Percentiles rank a stretch among this genome's conserved stretches.
Evolutionary conservation across 2,329 filamentous ascomycete genomes (phyloP).

Genomic region (Septoria linicola): DNA sequence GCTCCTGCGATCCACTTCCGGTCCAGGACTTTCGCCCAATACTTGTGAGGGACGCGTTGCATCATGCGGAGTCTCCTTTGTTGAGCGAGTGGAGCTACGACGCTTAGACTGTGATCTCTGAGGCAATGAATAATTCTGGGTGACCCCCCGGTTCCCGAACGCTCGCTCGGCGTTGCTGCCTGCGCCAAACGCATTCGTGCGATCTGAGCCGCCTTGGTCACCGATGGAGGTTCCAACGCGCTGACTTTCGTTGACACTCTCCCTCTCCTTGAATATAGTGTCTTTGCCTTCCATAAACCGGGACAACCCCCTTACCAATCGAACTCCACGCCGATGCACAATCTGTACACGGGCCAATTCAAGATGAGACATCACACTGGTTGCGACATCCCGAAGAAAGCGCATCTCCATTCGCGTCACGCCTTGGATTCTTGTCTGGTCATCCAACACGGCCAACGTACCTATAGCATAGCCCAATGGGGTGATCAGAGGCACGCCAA

Average conservation of each 20-base stretch:
- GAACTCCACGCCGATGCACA: conserved; percentile 53
- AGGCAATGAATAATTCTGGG: neutral
- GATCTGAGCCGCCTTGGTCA: conserved; percentile 1
- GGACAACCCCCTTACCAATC: conserved; percentile 55
- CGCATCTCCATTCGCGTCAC: conserved; percentile 50
- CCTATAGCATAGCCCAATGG: conserved; percentile 59
- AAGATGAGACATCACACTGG: conserved; percentile 61
- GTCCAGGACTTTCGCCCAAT: no score
- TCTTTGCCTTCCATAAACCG: conserved; percentile 42
- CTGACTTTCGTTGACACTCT: neutral
- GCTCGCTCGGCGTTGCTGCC: conserved; percentile 15
- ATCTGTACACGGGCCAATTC: conserved; percentile 55
- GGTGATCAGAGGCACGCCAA: conserved; percentile 62
- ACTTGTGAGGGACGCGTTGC: neutral
- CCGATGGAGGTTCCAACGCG: neutral
- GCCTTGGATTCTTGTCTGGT: conserved; percentile 50
- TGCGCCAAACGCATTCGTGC: conserved; percentile 12
- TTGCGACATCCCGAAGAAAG: conserved; percentile 58
- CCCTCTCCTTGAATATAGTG: conserved; percentile 30
- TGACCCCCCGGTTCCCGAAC: conserved; percentile 1
- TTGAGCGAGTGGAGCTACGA: no score
- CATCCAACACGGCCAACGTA: conserved; percentile 58
- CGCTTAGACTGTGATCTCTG: no score
- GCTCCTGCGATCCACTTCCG: no score
- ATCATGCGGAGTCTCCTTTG: neutral